Percentiles rank a stretch among this genome's conserved stretches.
phyloP scores from a whole-genome alignment of 2,329 filamentous ascomycete genomes.

The Botrytis cinerea region DNA sequence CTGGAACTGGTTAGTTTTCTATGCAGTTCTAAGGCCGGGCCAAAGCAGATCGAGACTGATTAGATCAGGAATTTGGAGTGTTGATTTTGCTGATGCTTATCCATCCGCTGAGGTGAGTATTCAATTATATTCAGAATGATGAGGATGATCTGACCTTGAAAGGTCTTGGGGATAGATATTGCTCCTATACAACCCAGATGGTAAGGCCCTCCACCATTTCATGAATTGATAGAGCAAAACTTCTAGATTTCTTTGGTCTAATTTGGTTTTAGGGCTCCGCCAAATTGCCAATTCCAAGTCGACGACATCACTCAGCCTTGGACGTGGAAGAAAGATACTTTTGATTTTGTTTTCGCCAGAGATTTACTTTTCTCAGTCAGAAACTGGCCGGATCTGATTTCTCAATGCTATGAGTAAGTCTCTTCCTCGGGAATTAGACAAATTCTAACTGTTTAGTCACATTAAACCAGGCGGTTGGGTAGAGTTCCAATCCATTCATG shows the following conservation, averaged over 20 bases:
- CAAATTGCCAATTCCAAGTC: background rate
- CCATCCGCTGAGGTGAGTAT: background rate
- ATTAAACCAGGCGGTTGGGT: background rate
- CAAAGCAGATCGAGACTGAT: background rate
- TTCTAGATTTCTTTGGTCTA: background rate
- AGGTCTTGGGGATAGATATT: background rate
- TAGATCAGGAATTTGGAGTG: background rate
- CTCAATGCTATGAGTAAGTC: background rate
- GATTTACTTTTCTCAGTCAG: background rate
- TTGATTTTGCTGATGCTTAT: background rate
- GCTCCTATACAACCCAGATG: background rate
- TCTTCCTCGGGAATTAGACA: background rate
- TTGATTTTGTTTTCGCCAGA: background rate
- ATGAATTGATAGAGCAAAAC: background rate
- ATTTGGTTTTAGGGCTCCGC: background rate
- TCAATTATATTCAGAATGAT: background rate
- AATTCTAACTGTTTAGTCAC: background rate
- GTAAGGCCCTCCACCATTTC: background rate
- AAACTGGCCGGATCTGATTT: background rate
- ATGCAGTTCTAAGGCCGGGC: background rate
- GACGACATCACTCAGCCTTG: background rate
- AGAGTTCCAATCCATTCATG: background rate
- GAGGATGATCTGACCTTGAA: background rate
- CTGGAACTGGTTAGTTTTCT: background rate
- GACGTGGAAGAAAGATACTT: background rate